Percentiles rank a stretch among this genome's conserved stretches.
Conservation (phyloP, 202 grass and related monocot genomes). For the Brachypodium distachyon region DNA sequence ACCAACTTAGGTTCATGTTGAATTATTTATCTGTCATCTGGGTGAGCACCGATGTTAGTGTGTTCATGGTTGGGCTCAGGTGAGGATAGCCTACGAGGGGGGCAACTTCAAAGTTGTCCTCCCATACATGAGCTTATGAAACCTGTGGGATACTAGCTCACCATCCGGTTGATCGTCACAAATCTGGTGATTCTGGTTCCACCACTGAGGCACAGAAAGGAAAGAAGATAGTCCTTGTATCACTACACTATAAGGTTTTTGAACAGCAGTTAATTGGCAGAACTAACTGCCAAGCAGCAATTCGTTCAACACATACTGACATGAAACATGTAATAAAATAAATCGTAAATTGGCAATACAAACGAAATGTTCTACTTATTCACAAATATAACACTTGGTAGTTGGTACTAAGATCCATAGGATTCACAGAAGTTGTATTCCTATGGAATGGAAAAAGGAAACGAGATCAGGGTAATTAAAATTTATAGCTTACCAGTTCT, state of each 20-base stretch:
- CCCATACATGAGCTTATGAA: too few relatives aligned
- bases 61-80: not conserved
- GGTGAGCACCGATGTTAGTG: too few relatives aligned
- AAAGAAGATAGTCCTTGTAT: not conserved
- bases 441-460: not conserved
- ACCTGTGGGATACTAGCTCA: not conserved
- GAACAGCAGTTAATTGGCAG: not conserved
- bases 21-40: not conserved
- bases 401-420: not conserved
- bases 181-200: not conserved
- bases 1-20: not conserved
- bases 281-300: not conserved
- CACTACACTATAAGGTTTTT: too few relatives aligned
- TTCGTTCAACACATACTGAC: not conserved
- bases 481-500: constrained; percentile 58
- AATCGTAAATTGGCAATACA: not conserved
- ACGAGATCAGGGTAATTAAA: not conserved
- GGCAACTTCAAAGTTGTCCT: not conserved
- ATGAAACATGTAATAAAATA: not conserved
- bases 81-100: not conserved
- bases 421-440: not conserved
- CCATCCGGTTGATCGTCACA: too few relatives aligned
- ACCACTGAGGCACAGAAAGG: not conserved
- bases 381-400: too few relatives aligned
- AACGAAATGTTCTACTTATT: not conserved